A percentile compares a stretch with the other conserved stretches of the same genome.
These are phyloP conservation scores for Chalciporus chontae DNA, from an alignment of 768 basidiomycete genomes.

Conservation along the genomic window DNA sequence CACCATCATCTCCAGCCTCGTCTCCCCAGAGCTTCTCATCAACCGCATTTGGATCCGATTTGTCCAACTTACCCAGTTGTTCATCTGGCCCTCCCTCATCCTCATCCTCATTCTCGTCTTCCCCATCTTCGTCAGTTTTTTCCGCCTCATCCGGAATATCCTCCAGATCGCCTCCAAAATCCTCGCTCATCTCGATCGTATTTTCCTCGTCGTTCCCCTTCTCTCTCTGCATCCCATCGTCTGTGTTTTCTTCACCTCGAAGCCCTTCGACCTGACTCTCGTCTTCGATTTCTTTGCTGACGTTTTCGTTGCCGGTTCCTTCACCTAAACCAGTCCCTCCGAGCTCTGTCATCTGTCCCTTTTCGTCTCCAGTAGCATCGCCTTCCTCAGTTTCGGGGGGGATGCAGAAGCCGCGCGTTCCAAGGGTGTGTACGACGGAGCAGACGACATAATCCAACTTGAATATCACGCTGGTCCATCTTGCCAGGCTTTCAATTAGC, in stretches of 20 bases:
- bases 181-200: slow-evolving; percentile 87
- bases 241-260: slow-evolving; percentile 56
- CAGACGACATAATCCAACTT: slow-evolving; percentile 81
- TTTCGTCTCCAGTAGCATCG: slow-evolving; percentile 44
- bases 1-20: slow-evolving; percentile 57
- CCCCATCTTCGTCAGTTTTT: slow-evolving; percentile 41
- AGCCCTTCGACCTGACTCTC: slow-evolving; percentile 96
- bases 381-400: slow-evolving; percentile 72
- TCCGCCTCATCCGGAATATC: slow-evolving; percentile 69
- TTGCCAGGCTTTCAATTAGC: slow-evolving; percentile 52
- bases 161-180: slow-evolving; percentile 84
- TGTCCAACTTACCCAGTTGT: slow-evolving; percentile 77
- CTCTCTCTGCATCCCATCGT: slow-evolving; percentile 32
- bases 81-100: slow-evolving; percentile 70
- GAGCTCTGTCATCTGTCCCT: slow-evolving; percentile 37
- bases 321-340: slow-evolving; percentile 88
- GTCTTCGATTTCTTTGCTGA: slow-evolving; percentile 93
- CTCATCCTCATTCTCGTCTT: slow-evolving; percentile 40
- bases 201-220: slow-evolving; percentile 57
- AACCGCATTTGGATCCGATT: slow-evolving; percentile 74
- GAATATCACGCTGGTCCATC: slow-evolving; percentile 76
- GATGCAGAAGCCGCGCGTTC: slow-evolving; percentile 89
- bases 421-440: slow-evolving; percentile 67
- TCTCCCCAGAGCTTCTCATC: slow-evolving; percentile 99
- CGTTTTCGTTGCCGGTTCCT: slow-evolving; percentile 80